These are phyloP conservation scores for Tricholoma matsutake DNA, from an alignment of 768 basidiomycete species.

Conservation along the genomic window DNA sequence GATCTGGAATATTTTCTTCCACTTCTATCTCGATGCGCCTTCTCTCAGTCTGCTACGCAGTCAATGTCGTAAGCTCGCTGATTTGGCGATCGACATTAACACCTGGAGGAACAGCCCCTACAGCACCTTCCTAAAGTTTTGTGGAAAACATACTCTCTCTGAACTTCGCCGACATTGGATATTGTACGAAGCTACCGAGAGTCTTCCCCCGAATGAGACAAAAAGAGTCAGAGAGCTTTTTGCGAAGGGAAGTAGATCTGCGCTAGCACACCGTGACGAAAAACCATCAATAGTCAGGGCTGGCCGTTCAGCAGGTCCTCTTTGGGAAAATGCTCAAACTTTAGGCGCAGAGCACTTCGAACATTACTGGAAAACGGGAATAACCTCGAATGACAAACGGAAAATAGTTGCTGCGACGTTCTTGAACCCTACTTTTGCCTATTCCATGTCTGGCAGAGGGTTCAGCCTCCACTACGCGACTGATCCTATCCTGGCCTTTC, in stretches of 20 bases:
- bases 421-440: conserved; percentile 34
- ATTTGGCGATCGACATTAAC: conserved; percentile 15
- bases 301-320: conserved; percentile 6
- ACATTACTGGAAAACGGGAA: conserved; percentile 32
- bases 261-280: not conserved
- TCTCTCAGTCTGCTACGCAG: conserved; percentile 19
- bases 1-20: conserved; percentile 37
- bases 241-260: conserved; percentile 6
- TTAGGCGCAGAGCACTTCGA: conserved; percentile 10
- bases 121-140: conserved; percentile 23
- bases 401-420: conserved; percentile 19
- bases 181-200: conserved; percentile 24
- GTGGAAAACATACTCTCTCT: conserved; percentile 25
- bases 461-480: conserved; percentile 32
- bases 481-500: conserved; percentile 30
- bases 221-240: conserved; percentile 13
- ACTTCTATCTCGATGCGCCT: conserved; percentile 28
- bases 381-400: conserved; percentile 17
- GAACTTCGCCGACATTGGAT: conserved; percentile 30
- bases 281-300: not conserved
- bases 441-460: conserved; percentile 27
- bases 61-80: conserved; percentile 29
- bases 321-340: not conserved
- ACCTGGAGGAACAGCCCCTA: conserved; percentile 29
- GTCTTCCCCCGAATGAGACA: conserved; percentile 8